A percentile compares a stretch with the other conserved stretches of the same genome.
phyloP scores from a whole-genome alignment of 192 early-diverging fungal genomes.

The Linnemannia hyalina region DNA sequence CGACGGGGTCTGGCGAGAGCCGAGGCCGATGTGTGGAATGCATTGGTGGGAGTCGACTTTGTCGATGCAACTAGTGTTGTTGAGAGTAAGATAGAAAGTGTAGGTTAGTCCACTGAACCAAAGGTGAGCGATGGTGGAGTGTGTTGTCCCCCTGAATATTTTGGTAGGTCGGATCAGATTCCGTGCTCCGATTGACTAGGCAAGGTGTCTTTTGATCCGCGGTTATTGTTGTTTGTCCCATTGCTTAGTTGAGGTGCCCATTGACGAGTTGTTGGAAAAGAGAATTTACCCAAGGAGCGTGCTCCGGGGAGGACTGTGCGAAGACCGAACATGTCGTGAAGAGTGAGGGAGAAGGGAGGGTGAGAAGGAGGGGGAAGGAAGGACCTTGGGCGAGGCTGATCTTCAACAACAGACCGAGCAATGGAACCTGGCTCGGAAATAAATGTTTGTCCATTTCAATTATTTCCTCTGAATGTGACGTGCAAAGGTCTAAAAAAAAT shows the following conservation, averaged over 20 bases:
- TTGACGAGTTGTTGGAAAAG: not conserved
- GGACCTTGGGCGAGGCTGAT: conserved; percentile 15
- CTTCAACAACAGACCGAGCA: conserved; percentile 12
- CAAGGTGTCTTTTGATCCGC: not conserved
- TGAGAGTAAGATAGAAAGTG: not conserved
- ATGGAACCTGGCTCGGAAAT: not conserved
- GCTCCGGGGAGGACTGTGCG: conserved; percentile 46
- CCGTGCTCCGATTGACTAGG: not conserved
- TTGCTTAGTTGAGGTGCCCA: not conserved
- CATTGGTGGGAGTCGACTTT: conserved; percentile 27
- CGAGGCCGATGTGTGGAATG: conserved; percentile 48
- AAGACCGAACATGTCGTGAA: conserved; percentile 46
- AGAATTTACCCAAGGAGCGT: conserved; percentile 45
- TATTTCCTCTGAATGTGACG: not conserved
- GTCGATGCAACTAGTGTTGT: conserved; percentile 36
- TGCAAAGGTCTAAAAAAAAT: not conserved
- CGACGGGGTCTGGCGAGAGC: conserved; percentile 41
- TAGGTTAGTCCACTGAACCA: not conserved
- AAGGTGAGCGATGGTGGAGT: not conserved
- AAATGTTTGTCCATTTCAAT: not conserved
- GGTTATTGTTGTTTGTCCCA: not conserved
- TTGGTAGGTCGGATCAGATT: conserved; percentile 5
- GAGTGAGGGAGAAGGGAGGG: not conserved
- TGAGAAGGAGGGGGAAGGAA: not conserved
- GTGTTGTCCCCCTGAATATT: not conserved